phyloP scores from a whole-genome alignment of 306 rosid species.

The Vigna hirtella region DNA sequence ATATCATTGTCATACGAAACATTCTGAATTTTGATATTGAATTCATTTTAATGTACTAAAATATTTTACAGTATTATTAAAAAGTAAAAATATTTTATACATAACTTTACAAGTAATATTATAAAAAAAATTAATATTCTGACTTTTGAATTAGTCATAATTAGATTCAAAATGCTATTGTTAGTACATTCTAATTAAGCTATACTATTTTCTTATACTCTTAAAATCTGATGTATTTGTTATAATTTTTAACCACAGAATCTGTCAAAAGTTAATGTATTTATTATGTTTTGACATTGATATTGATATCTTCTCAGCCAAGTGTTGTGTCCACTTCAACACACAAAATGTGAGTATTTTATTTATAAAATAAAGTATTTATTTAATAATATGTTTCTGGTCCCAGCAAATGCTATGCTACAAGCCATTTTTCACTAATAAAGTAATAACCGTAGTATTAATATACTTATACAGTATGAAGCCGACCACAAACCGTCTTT shows the following conservation, averaged over 20 bases:
- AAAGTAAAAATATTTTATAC: no score
- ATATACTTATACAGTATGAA: neutral
- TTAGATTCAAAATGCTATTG: no score
- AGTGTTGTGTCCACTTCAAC: neutral
- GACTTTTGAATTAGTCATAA: no score
- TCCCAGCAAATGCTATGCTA: neutral
- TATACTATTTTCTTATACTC: neutral
- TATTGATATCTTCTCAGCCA: neutral
- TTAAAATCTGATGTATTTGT: neutral
- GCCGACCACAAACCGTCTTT: slow-evolving; percentile 34
- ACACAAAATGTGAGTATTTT: neutral
- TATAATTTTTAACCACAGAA: neutral
- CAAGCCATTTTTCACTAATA: neutral
- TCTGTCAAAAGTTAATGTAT: neutral
- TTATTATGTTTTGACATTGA: neutral
- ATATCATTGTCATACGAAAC: no score
- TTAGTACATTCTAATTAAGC: neutral
- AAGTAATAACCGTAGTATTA: neutral
- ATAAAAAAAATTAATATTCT: no score
- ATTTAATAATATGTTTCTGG: neutral
- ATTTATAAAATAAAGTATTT: neutral
- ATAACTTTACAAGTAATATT: no score
- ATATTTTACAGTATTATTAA: no score
- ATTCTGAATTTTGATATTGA: no score
- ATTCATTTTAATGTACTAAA: no score